These are phyloP conservation scores for Lentinula sp. DNA, from an alignment of 768 basidiomycete species.

Conservation along the genomic window DNA sequence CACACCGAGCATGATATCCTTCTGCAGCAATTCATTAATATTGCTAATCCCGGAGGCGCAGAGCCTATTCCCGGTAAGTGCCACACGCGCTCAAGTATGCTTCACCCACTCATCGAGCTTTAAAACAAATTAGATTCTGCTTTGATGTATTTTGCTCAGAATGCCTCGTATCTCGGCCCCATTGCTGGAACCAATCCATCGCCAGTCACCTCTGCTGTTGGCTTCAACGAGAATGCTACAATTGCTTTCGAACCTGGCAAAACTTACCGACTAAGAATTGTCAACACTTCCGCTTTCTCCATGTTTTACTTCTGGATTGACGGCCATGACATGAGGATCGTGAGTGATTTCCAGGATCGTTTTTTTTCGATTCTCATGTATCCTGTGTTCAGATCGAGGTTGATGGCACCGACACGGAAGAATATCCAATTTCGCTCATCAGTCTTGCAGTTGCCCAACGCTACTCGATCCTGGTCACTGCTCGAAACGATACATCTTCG, in stretches of 20 bases:
- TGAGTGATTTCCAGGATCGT: not conserved
- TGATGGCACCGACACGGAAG: slow-evolving; percentile 77
- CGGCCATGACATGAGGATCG: slow-evolving; percentile 75
- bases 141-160: slow-evolving; percentile 80
- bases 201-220: slow-evolving; percentile 51
- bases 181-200: slow-evolving; percentile 42
- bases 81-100: not conserved
- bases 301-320: slow-evolving; percentile 87
- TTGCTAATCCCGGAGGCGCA: slow-evolving; percentile 73
- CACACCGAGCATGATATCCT: slow-evolving; percentile 67
- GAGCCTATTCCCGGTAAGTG: slow-evolving; percentile 81
- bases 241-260: slow-evolving; percentile 82
- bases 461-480: slow-evolving; percentile 88
- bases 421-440: slow-evolving; percentile 65
- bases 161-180: slow-evolving; percentile 62
- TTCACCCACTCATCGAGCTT: not conserved
- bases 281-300: slow-evolving; percentile 75
- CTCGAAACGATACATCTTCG: slow-evolving; percentile 73
- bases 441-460: slow-evolving; percentile 84
- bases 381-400: slow-evolving; percentile 49
- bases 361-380: not conserved
- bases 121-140: slow-evolving; percentile 49
- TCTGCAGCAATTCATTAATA: slow-evolving; percentile 59
- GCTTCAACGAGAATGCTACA: slow-evolving; percentile 84
- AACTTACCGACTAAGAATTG: slow-evolving; percentile 83